These are phyloP conservation scores for Microcos paniculata DNA, from an alignment of 345 rosid genomes.

Conservation along the genomic window DNA sequence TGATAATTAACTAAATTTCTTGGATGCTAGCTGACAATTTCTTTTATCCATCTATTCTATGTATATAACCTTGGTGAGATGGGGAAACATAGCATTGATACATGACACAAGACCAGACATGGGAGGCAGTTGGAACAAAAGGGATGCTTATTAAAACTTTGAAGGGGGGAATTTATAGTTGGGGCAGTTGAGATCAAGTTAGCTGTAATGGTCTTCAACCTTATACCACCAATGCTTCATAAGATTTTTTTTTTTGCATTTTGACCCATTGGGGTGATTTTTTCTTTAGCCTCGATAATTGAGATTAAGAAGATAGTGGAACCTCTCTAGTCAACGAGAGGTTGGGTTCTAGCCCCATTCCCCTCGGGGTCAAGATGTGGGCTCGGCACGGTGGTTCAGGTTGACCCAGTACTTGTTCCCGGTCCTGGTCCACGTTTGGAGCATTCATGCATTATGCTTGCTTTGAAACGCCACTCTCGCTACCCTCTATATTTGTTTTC, in stretches of 20 bases:
- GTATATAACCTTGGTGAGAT: neutral
- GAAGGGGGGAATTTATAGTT: neutral
- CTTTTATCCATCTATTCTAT: too few species aligned
- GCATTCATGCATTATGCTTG: too few species aligned
- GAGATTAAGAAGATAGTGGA: too few species aligned
- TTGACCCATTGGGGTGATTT: too few species aligned
- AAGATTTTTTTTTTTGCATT: too few species aligned
- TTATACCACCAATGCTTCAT: too few species aligned
- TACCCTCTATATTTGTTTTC: too few species aligned
- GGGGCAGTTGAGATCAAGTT: conserved; percentile 12
- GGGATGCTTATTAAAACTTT: neutral
- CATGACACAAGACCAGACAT: conserved; percentile 9
- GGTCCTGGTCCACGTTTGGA: too few species aligned
- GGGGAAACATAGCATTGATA: conserved; percentile 7
- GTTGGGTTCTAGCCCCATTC: conserved; percentile 1
- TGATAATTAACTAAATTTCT: neutral
- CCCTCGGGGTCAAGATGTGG: neutral
- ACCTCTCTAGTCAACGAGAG: neutral
- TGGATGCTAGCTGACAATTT: neutral
- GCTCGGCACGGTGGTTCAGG: neutral
- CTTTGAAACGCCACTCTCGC: too few species aligned
- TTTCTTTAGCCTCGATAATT: too few species aligned
- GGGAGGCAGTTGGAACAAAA: neutral
- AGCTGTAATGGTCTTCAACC: neutral
- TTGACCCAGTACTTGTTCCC: neutral